Conservation (phyloP, 2,329 filamentous ascomycete species). For the Epichloe scottii region DNA sequence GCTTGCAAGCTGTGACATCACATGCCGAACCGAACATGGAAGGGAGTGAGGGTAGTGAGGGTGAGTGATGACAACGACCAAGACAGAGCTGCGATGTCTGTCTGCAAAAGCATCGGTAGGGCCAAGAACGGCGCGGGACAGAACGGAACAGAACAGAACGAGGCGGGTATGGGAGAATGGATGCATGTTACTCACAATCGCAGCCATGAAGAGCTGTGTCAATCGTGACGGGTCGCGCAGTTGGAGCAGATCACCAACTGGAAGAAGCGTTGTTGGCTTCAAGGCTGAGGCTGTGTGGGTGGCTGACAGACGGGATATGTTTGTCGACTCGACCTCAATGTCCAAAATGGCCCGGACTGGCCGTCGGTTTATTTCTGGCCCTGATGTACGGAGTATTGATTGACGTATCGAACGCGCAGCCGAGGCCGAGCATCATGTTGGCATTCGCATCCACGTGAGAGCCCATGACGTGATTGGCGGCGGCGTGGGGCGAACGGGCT, state of each 20-base stretch:
- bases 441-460: slow-evolving; percentile 1
- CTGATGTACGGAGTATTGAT: no score
- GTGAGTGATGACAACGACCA: background rate
- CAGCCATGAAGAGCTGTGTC: slow-evolving; percentile 20
- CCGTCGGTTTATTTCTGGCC: no score
- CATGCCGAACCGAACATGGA: background rate
- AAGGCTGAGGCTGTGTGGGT: no score
- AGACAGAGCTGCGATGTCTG: background rate
- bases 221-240: background rate
- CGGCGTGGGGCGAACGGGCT: background rate
- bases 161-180: background rate
- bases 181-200: slow-evolving; percentile 18
- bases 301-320: no score
- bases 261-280: background rate
- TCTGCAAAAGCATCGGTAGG: background rate
- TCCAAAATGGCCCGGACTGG: no score
- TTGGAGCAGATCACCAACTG: background rate
- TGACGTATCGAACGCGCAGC: background rate
- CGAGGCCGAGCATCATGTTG: slow-evolving; percentile 1
- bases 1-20: slow-evolving; percentile 1
- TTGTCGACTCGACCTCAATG: no score
- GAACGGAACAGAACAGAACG: background rate
- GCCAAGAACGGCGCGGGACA: background rate
- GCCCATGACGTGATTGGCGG: background rate
- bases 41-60: background rate